phyloP scores from a whole-genome alignment of 2,329 filamentous ascomycete species.

The Microcyclosporella mali region DNA sequence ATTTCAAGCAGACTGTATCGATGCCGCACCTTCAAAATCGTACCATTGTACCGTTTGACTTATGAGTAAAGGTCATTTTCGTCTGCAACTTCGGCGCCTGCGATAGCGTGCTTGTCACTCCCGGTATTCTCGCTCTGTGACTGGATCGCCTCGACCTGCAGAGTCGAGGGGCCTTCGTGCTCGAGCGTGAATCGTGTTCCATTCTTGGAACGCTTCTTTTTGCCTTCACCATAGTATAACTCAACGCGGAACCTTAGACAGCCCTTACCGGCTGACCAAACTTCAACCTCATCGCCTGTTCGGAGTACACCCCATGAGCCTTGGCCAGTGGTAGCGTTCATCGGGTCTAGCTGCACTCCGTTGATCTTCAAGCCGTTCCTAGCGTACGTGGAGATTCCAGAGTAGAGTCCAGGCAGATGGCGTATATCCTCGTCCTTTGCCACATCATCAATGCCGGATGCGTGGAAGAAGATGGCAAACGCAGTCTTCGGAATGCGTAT shows the following conservation, averaged over 20 bases:
- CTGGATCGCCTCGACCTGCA: not conserved
- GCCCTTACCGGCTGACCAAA: slow-evolving; percentile 50
- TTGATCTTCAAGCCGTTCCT: slow-evolving; percentile 73
- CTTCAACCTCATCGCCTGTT: slow-evolving; percentile 68
- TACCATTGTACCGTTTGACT: too few species aligned
- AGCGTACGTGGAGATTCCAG: slow-evolving; percentile 74
- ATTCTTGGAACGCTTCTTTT: slow-evolving; percentile 5
- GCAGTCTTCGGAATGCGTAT: slow-evolving; percentile 70
- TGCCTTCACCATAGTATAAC: slow-evolving; percentile 11
- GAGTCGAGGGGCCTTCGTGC: slow-evolving; percentile 4
- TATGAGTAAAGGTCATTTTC: not conserved
- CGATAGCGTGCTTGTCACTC: not conserved
- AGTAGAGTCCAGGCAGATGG: slow-evolving; percentile 50
- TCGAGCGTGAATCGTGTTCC: slow-evolving; percentile 12
- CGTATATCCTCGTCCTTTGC: slow-evolving; percentile 48
- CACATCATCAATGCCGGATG: slow-evolving; percentile 57
- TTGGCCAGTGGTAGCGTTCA: slow-evolving; percentile 46
- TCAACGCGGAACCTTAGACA: slow-evolving; percentile 11
- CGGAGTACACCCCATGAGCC: slow-evolving; percentile 61
- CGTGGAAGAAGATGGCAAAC: slow-evolving; percentile 71
- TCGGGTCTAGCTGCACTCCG: slow-evolving; percentile 52
- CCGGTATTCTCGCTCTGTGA: slow-evolving; percentile 3
- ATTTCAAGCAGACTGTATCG: too few species aligned
- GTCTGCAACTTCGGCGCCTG: not conserved
- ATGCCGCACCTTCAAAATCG: too few species aligned